A percentile compares a stretch with the other conserved stretches of the same genome.
These are phyloP conservation scores for Termitomyces bulborhizus DNA, from an alignment of 768 basidiomycete species.

Conservation along the genomic window DNA sequence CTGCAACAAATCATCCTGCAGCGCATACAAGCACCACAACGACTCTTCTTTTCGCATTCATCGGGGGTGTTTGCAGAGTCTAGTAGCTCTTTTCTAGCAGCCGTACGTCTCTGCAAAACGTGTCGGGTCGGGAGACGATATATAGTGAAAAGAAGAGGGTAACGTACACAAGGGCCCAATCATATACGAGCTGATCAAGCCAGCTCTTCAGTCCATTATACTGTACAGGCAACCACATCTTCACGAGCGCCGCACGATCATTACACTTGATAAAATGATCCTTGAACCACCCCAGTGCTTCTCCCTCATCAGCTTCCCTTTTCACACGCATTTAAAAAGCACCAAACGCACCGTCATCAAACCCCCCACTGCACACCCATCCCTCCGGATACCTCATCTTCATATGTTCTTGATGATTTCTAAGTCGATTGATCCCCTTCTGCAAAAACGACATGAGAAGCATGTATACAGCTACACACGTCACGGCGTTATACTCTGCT, in stretches of 20 bases:
- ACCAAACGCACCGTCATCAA: conserved; percentile 43
- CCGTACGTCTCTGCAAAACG: conserved; percentile 74
- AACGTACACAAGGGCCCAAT: conserved; percentile 82
- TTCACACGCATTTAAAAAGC: too few relatives aligned
- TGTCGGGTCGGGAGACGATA: too few relatives aligned
- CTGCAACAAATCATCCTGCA: conserved; percentile 85
- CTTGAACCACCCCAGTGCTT: conserved; percentile 83
- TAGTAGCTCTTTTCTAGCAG: conserved; percentile 84
- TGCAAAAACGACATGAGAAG: conserved; percentile 89
- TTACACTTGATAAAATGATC: conserved; percentile 92
- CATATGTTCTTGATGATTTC: conserved; percentile 74
- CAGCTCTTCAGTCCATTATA: conserved; percentile 79
- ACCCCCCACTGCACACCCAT: conserved; percentile 72
- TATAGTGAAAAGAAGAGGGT: neutral
- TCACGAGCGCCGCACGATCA: conserved; percentile 83
- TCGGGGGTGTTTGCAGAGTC: conserved; percentile 71
- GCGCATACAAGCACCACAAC: conserved; percentile 87
- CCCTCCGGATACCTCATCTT: conserved; percentile 76
- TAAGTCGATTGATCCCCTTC: conserved; percentile 82
- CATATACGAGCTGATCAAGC: conserved; percentile 89
- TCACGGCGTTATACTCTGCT: conserved; percentile 78
- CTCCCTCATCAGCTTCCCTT: too few relatives aligned
- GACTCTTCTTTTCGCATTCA: conserved; percentile 94
- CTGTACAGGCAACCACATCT: conserved; percentile 81
- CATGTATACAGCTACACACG: conserved; percentile 86